A percentile compares a stretch with the other conserved stretches of the same genome.
phyloP scores from a whole-genome alignment of 257 asterid species.

The Primulina eburnea region DNA sequence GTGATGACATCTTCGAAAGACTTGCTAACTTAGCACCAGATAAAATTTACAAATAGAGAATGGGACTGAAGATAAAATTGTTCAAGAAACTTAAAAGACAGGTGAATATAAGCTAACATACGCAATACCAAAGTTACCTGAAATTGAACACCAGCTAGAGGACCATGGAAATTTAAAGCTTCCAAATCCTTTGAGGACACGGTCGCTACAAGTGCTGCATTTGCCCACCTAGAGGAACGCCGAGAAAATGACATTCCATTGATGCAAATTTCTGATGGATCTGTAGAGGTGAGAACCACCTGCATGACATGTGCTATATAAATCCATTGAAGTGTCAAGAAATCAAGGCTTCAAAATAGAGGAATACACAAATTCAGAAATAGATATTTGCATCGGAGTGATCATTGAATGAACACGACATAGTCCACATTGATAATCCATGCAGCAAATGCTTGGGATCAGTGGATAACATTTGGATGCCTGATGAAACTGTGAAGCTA shows the following conservation, averaged over 20 bases:
- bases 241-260: constrained; percentile 95
- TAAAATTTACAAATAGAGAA: neutral
- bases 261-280: constrained; percentile 85
- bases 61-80: neutral
- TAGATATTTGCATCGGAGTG: neutral
- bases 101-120: constrained; percentile 1
- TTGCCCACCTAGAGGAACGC: constrained; percentile 94
- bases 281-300: constrained; percentile 93
- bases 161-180: constrained; percentile 58
- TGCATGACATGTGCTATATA: constrained; percentile 36
- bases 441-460: neutral
- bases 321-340: constrained; percentile 12
- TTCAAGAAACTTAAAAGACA: constrained; percentile 6
- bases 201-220: constrained; percentile 83
- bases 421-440: neutral
- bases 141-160: constrained; percentile 89
- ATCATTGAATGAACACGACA: constrained; percentile 11
- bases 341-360: neutral
- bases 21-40: constrained; percentile 1
- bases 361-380: neutral
- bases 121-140: constrained; percentile 51
- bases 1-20: neutral
- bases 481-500: no score
- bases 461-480: no score
- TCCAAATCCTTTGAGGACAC: constrained; percentile 74